A percentile compares a stretch with the other conserved stretches of the same genome.
Evolutionary conservation across 2,329 filamentous ascomycete genomes (phyloP).

Genomic region (Lasiodiplodia hormozganensis): DNA sequence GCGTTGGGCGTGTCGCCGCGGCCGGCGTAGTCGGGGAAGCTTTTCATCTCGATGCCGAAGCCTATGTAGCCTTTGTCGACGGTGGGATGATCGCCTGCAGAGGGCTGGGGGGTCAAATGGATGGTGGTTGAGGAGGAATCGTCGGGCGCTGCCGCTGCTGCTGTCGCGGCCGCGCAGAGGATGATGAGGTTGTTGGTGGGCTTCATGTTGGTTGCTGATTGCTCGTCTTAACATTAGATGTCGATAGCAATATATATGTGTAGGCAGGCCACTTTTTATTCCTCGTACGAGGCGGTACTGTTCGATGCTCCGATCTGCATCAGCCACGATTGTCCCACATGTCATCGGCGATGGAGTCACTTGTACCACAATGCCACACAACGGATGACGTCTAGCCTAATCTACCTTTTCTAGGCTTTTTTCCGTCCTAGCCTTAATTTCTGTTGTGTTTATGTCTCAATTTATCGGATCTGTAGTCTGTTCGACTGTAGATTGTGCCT

Average conservation of each 20-base stretch:
- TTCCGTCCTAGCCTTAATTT: background rate
- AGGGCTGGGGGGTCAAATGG: background rate
- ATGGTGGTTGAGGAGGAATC: background rate
- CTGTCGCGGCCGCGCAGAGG: background rate
- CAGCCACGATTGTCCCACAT: background rate
- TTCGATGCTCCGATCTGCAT: background rate
- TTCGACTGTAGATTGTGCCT: background rate
- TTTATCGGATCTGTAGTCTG: no score
- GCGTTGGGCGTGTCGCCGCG: background rate
- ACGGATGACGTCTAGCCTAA: background rate
- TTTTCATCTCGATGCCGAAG: conserved; percentile 10
- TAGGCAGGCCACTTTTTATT: background rate
- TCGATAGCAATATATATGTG: background rate
- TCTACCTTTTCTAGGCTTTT: background rate
- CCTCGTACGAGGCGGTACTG: background rate
- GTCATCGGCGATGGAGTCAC: background rate
- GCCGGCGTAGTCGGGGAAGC: conserved; percentile 4
- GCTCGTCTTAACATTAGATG: accelerated
- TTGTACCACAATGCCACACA: background rate
- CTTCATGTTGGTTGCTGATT: background rate
- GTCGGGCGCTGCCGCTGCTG: background rate
- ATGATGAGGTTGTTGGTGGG: background rate
- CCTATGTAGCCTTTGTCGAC: conserved; percentile 6
- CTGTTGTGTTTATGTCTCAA: background rate
- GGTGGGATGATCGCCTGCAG: background rate